Base-by-base conservation (phyloP, 345 rosid species). In the Trapa bicornis region DNA sequence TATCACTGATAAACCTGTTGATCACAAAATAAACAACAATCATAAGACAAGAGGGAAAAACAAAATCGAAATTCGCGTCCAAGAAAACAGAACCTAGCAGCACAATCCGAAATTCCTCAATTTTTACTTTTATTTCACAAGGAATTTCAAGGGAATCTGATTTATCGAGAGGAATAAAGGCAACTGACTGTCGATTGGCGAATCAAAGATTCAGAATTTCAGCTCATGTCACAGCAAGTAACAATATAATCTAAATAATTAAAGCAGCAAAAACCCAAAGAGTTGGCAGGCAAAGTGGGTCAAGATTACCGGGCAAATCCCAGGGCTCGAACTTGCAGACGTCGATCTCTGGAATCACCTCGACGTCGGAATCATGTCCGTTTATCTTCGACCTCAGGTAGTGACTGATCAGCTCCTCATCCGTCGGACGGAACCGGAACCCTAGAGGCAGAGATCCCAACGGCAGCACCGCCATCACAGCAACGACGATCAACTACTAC, bases 271-370 rank as follows among this genome's bases (percentile, higher is more conserved):
- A 47, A 37, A 41, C 4, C 43, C 1, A 41, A 2, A 65, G n/a
- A 63, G 8, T 16, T 6, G 66, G 60, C 35, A 64, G 43, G 43
- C 43, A 41, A 41, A 1, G 43, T 41, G 4, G 1, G 43, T 41
- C 43, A 41, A 57, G 61, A 69, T 66, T 68, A 87, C 96, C 86
- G 66, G 98, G 96, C 65, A 92, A 82, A 78, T 92, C 97, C 96
- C 98, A 92, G 61, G 98, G 97, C 76, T 92, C 98, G 86, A 88
- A 82, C 79, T 85, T 89, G 86, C 98, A 92, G 65, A 92, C 85
- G 71, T 92, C 98, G 69, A 92, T 72, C 74, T 89, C 98, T 22
- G 84, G 87, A 64, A 92, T 85, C 50, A 92, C 90, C 50, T 84
- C 68, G 32, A 92, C 93, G 68, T 89, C 90, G 42, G 86, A 83